phyloP scores from a whole-genome alignment of 345 rosid species.

The Euphorbia lathyris region DNA sequence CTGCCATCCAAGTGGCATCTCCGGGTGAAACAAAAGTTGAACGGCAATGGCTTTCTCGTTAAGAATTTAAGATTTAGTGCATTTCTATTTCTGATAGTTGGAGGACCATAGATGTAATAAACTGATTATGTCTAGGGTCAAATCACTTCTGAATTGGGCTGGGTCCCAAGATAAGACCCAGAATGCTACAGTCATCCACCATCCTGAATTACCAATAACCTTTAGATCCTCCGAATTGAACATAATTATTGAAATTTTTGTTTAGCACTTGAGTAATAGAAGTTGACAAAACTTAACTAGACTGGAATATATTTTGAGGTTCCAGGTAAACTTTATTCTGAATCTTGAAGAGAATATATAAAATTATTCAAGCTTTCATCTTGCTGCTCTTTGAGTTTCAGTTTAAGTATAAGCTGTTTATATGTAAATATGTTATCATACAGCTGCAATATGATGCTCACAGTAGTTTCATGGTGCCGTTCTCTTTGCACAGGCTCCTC shows the following conservation, averaged over 20 bases:
- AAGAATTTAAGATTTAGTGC: too few relatives aligned
- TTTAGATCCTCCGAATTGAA: not conserved
- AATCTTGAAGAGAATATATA: too few relatives aligned
- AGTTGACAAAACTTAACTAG: not conserved
- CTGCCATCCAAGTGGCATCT: too few relatives aligned
- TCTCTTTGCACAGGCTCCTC: conserved; percentile 73
- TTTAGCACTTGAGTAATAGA: not conserved
- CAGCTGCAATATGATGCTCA: not conserved
- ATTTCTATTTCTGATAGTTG: too few relatives aligned
- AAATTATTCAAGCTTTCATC: too few relatives aligned
- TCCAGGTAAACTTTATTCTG: too few relatives aligned
- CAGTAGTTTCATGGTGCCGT: conserved; percentile 1
- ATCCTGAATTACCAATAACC: not conserved
- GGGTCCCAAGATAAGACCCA: too few relatives aligned
- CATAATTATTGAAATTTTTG: not conserved
- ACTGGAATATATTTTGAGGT: not conserved
- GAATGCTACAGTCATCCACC: not conserved
- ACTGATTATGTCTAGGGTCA: not conserved
- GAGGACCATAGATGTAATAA: too few relatives aligned
- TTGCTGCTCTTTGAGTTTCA: not conserved
- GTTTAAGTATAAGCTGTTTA: not conserved
- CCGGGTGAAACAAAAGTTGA: too few relatives aligned
- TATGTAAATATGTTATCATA: not conserved
- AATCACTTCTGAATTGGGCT: not conserved
- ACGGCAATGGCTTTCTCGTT: too few relatives aligned